Percentiles rank a stretch among this genome's conserved stretches.
Evolutionary conservation across 2,329 filamentous ascomycete genomes (phyloP).

Genomic region (Paecilomyces dactylethromorphus): DNA sequence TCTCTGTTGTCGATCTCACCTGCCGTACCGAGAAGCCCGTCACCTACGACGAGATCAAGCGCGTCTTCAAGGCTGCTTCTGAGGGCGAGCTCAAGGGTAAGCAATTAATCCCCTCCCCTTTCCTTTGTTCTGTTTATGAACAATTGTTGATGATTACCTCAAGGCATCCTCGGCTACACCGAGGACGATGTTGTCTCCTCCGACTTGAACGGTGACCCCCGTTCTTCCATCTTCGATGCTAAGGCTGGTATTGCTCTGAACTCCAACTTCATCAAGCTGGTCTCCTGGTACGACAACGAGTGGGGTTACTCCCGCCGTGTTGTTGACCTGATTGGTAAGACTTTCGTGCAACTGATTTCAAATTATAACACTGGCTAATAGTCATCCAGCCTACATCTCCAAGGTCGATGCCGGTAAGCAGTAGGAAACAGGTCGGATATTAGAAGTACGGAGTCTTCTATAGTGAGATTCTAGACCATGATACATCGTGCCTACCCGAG

Average conservation of each 20-base stretch:
- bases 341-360: background rate
- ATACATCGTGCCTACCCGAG: background rate
- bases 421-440: slow-evolving; percentile 31
- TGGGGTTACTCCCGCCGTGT: slow-evolving; percentile 99
- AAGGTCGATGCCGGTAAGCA: slow-evolving; percentile 57
- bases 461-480: slow-evolving; percentile 5
- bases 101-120: slow-evolving; percentile 25
- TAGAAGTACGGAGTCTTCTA: slow-evolving; percentile 28
- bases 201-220: slow-evolving; percentile 85
- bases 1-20: slow-evolving; percentile 97
- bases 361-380: slow-evolving; percentile 18
- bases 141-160: slow-evolving; percentile 1
- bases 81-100: slow-evolving; percentile 79
- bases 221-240: slow-evolving; percentile 98
- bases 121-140: background rate
- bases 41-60: slow-evolving; percentile 77
- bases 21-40: slow-evolving; percentile 84
- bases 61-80: slow-evolving; percentile 77
- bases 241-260: slow-evolving; percentile 99
- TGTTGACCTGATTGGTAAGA: slow-evolving; percentile 60
- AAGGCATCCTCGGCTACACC: slow-evolving; percentile 86
- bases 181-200: slow-evolving; percentile 95
- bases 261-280: slow-evolving; percentile 97
- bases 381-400: slow-evolving; percentile 60
- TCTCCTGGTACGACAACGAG: slow-evolving; percentile 99